Conservation (phyloP, 306 rosid species). For the Prunus armeniaca region DNA sequence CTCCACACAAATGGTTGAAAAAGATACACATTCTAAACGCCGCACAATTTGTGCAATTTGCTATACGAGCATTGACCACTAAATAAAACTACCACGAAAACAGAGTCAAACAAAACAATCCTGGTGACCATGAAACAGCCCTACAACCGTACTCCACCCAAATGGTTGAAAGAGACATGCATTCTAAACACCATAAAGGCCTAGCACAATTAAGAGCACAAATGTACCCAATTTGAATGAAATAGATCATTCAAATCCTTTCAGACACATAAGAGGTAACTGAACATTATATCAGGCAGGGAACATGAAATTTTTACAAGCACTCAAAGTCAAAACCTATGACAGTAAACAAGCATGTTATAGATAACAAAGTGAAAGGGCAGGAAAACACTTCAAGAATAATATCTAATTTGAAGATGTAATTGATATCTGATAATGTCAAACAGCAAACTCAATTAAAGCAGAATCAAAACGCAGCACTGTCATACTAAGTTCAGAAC, state of each 20-base stretch:
- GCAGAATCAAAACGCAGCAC: not conserved
- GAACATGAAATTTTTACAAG: not conserved
- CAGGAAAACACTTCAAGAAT: not conserved
- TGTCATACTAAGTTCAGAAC: constrained; percentile 1
- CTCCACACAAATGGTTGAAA: not conserved
- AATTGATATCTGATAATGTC: not conserved
- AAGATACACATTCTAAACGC: not conserved
- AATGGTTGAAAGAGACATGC: not conserved
- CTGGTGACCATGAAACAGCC: not conserved
- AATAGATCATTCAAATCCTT: not conserved
- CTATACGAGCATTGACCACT: not conserved
- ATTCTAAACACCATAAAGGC: not conserved
- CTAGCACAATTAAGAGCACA: not conserved
- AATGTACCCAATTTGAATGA: not conserved
- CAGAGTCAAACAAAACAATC: not conserved
- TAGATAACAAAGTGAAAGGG: not conserved
- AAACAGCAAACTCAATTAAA: constrained; percentile 3
- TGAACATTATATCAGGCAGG: not conserved
- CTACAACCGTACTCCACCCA: not conserved
- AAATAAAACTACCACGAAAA: not conserved
- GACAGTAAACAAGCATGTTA: not conserved
- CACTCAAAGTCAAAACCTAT: too few relatives aligned
- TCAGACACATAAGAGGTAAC: not conserved
- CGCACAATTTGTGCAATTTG: not conserved
- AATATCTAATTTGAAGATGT: constrained; percentile 1